A percentile compares a stretch with the other conserved stretches of the same genome.
Conservation (phyloP, 1,284 basidiomycete species). For the Boletus hoseneyae region DNA sequence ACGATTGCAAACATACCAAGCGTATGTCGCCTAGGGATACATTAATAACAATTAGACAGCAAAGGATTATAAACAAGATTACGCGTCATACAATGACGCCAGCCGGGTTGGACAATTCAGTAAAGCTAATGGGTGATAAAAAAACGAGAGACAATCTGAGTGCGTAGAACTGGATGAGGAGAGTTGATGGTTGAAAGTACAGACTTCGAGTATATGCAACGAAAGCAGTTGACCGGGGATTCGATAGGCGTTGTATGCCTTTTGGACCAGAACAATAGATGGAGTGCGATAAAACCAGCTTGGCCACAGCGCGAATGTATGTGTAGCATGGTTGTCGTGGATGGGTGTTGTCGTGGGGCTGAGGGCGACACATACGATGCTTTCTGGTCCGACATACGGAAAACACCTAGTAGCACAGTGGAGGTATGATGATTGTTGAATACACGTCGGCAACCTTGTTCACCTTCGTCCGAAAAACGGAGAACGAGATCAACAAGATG, state of each 20-base stretch:
- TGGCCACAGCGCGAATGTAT: not conserved
- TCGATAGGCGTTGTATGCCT: not conserved
- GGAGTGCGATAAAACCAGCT: not conserved
- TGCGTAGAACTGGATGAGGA: conserved; percentile 2
- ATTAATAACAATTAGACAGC: conserved; percentile 3
- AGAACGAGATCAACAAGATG: not conserved
- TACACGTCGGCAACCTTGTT: not conserved
- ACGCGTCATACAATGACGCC: not conserved
- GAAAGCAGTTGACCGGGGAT: not conserved
- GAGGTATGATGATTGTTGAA: not conserved
- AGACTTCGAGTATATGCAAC: conserved; percentile 10
- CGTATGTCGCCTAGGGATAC: not conserved
- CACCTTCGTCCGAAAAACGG: not conserved
- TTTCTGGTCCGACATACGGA: not conserved
- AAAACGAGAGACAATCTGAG: not conserved
- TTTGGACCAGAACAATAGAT: not conserved
- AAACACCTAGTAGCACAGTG: not conserved
- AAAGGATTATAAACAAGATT: conserved; percentile 1
- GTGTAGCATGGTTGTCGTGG: not conserved
- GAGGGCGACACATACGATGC: not conserved
- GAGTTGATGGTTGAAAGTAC: not conserved
- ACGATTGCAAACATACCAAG: conserved; percentile 9
- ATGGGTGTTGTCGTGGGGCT: not conserved
- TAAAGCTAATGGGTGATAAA: too few species aligned
- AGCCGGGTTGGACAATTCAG: not conserved